Percentiles rank a stretch among this genome's conserved stretches.
phyloP scores from a whole-genome alignment of 2,329 filamentous ascomycete species.

The Xylaria sp. region DNA sequence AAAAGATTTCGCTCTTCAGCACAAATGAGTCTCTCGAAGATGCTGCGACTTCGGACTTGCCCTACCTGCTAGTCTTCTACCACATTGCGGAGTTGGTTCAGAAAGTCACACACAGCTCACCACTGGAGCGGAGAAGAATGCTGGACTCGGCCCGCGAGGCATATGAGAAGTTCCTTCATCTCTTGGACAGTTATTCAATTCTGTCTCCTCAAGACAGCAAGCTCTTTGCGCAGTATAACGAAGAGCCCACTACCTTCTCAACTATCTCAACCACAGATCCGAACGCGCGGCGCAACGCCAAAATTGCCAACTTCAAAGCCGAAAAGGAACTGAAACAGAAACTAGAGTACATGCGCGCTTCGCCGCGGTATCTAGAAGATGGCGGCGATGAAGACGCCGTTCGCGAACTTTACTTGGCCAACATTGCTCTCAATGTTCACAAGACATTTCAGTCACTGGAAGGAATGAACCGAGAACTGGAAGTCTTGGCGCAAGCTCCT shows the following conservation, averaged over 20 bases:
- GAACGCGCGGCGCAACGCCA: conserved; percentile 67
- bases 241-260: conserved; percentile 67
- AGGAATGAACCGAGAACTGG: conserved; percentile 74
- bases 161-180: conserved; percentile 74
- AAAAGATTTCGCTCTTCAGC: conserved; percentile 76
- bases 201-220: conserved; percentile 59
- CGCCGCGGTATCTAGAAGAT: conserved; percentile 41
- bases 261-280: conserved; percentile 59
- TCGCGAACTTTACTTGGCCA: conserved; percentile 70
- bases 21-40: conserved; percentile 87
- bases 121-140: conserved; percentile 53
- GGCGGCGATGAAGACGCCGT: conserved; percentile 81
- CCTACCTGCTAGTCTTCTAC: conserved; percentile 75
- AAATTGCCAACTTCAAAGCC: conserved; percentile 77
- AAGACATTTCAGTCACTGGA: conserved; percentile 84
- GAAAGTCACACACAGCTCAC: conserved; percentile 52
- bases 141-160: conserved; percentile 60
- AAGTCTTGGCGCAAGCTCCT: conserved; percentile 73
- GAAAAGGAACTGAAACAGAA: conserved; percentile 82
- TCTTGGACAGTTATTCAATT: conserved; percentile 73
- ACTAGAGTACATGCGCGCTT: conserved; percentile 54
- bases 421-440: conserved; percentile 68
- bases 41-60: conserved; percentile 74
- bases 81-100: conserved; percentile 75
- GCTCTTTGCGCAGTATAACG: conserved; percentile 66